A percentile compares a stretch with the other conserved stretches of the same genome.
Evolutionary conservation across 2,329 filamentous ascomycete genomes (phyloP).

Genomic region (Chalara sp.): DNA sequence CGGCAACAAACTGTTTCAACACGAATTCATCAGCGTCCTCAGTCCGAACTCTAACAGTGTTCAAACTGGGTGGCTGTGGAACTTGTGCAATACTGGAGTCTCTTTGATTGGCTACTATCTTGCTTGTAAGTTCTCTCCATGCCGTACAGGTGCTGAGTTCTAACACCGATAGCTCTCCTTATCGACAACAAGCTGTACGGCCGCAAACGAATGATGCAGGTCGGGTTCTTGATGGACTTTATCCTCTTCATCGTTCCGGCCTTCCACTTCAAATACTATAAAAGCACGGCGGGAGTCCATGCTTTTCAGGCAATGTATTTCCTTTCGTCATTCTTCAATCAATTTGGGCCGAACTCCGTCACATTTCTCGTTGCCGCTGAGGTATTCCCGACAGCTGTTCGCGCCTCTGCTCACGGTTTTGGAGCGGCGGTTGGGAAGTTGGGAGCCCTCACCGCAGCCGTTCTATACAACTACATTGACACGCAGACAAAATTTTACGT

Average conservation of each 20-base stretch:
- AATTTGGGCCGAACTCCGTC: constrained; percentile 88
- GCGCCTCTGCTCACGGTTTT: constrained; percentile 89
- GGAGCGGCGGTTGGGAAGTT: constrained; percentile 87
- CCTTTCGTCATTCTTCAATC: constrained; percentile 96
- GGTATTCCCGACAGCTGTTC: constrained; percentile 91
- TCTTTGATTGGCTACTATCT: constrained; percentile 84
- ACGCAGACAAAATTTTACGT: constrained; percentile 81
- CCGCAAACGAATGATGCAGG: constrained; percentile 91
- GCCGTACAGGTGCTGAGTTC: neutral
- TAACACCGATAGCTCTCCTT: constrained; percentile 11
- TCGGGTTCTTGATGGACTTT: constrained; percentile 91
- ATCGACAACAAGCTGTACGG: constrained; percentile 65
- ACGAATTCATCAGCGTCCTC: constrained; percentile 80
- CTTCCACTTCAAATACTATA: constrained; percentile 85
- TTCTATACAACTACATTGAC: constrained; percentile 93
- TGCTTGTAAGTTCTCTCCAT: constrained; percentile 41
- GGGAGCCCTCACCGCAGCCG: constrained; percentile 77
- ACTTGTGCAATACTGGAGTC: constrained; percentile 83
- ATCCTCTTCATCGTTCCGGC: constrained; percentile 88
- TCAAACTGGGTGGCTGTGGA: constrained; percentile 87
- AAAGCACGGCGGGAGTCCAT: constrained; percentile 61
- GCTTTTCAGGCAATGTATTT: constrained; percentile 99
- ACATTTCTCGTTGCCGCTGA: constrained; percentile 95
- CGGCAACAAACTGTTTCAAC: constrained; percentile 96
- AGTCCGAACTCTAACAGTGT: constrained; percentile 51